Percentiles rank a stretch among this genome's conserved stretches.
phyloP scores from a whole-genome alignment of 495 filamentous ascomycete genomes.

The Mytilinidion resinicola region DNA sequence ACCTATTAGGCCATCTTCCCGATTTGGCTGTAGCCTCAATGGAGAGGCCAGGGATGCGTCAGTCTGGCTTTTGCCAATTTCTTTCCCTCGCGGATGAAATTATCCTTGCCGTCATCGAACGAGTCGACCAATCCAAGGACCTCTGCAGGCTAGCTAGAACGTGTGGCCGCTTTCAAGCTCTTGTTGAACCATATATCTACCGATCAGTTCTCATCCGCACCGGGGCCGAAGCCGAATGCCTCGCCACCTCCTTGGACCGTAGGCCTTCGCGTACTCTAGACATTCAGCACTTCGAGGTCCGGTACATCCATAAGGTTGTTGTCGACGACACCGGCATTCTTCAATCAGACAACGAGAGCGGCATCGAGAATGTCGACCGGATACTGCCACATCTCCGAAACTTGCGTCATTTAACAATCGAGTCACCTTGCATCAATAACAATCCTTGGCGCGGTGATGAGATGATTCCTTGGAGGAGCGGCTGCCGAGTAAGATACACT shows the following conservation, averaged over 20 bases:
- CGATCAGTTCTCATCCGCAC: conserved; percentile 7
- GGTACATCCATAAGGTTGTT: not conserved
- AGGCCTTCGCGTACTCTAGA: conserved; percentile 1
- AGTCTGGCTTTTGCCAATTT: not conserved
- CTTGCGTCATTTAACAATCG: conserved; percentile 16
- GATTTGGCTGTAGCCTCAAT: not conserved
- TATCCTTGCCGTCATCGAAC: conserved; percentile 20
- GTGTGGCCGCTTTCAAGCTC: conserved; percentile 8
- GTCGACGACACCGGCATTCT: too few relatives aligned
- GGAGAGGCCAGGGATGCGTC: not conserved
- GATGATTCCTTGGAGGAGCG: not conserved
- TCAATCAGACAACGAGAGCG: not conserved
- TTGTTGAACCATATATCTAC: conserved; percentile 23
- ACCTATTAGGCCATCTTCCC: not conserved
- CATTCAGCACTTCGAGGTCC: conserved; percentile 13
- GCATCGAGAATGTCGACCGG: conserved; percentile 9
- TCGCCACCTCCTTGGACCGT: conserved; percentile 1
- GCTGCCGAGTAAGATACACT: conserved; percentile 12
- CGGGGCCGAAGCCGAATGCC: conserved; percentile 1
- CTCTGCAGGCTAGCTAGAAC: conserved; percentile 17
- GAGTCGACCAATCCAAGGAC: conserved; percentile 8
- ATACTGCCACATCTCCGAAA: conserved; percentile 10
- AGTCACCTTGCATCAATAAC: conserved; percentile 23
- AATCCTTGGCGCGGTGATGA: not conserved
- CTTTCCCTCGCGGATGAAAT: conserved; percentile 20